These are phyloP conservation scores for Wickerhamomyces queroliae DNA, from an alignment of 805 yeast genomes.

Conservation along the genomic window DNA sequence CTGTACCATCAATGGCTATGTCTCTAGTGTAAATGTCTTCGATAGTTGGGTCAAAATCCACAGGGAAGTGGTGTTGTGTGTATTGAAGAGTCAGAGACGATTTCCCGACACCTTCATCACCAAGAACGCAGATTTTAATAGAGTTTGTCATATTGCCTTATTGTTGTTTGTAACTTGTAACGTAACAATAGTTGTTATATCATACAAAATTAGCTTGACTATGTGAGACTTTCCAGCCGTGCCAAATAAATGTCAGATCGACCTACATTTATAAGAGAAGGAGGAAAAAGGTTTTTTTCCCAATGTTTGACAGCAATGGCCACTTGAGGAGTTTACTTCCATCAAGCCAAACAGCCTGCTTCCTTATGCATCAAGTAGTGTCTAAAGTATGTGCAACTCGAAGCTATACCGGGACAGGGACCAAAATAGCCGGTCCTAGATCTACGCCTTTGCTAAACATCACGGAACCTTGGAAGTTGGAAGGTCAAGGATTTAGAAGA, in stretches of 20 bases:
- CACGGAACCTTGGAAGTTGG: no score
- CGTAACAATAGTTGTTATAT: neutral
- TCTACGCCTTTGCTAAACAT: no score
- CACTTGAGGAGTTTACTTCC: neutral
- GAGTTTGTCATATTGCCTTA: neutral
- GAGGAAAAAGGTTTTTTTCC: no score
- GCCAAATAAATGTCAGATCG: neutral
- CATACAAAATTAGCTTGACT: neutral
- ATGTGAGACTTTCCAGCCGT: no score
- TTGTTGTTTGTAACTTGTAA: neutral
- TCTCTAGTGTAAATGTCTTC: conserved; percentile 61
- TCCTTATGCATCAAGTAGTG: neutral
- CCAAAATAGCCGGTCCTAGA: no score
- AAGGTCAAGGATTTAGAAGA: no score
- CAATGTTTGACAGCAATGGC: no score
- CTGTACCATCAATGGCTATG: conserved; percentile 47
- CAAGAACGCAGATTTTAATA: conserved; percentile 38
- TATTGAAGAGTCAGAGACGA: conserved; percentile 59
- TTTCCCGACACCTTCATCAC: conserved; percentile 68
- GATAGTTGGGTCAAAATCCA: conserved; percentile 62
- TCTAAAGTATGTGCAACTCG: no score
- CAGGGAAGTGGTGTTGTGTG: conserved; percentile 57
- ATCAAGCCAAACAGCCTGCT: neutral
- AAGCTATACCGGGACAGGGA: no score
- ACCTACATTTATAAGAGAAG: neutral